Evolutionary conservation across 2,329 filamentous ascomycete species (phyloP), one percentile per base, ranked within the genome.

Genomic region (Neocucurbitaria cava): DNA sequence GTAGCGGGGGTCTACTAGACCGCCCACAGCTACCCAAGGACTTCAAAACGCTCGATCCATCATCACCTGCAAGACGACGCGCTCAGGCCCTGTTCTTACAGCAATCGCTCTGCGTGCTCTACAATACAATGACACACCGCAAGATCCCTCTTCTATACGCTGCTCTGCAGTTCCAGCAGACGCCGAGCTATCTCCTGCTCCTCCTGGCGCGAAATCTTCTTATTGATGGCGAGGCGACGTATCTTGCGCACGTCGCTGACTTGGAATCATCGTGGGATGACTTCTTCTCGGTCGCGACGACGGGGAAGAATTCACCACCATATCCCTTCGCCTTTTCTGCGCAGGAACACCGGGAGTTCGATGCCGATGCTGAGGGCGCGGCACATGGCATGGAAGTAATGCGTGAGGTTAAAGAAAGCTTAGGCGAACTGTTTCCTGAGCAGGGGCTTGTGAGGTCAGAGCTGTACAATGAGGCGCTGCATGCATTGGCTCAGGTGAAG

Each of bases 191-290:
- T 47, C 33, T 65, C 4, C 52, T 76, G 39, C 62, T 76, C 23
- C 58, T 72, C 6, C 48, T 75, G 42, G 69, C 68, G 8, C 66
- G 67, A 10, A 74, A 72, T 43, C 56, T 76, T 23, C 64, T 76
- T 41, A 59, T 75, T 15, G 70, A 76, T 48, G 72, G 72, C 18
- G 73, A 76, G 56, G 70, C 62, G 35, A 52, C 60, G 8, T 77
- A 67, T 45, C 56, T 67, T 10, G 39, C 35, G 8, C 61, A 59
- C 59, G 30, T 73, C 8, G 65, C 55, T 15, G 62, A 73, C 36
- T 52, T 72, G n/a, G 60, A 73, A 46, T 17, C 54, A 44, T 62
- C 56, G 21, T 72, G 71, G 68, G 26, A 47, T 9, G 50, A n/a
- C n/a, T 35, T 20, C 54, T 71, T 40, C 58, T 69, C n/a, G 53